Base-by-base conservation (phyloP, 1,139 yeast species). In the Suhomyces terraborum region DNA sequence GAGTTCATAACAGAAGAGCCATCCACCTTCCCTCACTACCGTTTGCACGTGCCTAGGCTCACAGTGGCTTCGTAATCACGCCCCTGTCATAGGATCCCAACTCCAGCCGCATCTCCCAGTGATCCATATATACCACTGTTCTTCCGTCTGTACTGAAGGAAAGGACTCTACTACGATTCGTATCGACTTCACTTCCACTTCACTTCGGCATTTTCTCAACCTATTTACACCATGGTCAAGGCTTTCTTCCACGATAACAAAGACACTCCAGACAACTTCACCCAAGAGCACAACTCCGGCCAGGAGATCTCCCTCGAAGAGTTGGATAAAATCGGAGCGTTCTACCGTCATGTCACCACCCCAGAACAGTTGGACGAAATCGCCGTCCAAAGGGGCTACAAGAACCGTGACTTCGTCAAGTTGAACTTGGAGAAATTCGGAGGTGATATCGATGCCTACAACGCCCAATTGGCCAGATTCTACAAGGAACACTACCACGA, bases 401-500 rank as follows among this genome's bases (percentile, higher is more conserved):
- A 80, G 60, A 89, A 89, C 64, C 68, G 95, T 47, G 98, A 93
- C 62, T 73, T 69, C 38, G 79, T 93, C 22, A 67, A 67, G 35
- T 74, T 93, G 42, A 77, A 80, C 24, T 76, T 80, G 32, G 78
- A 66, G 7, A 72, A 84, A 0, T 80, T 89, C 57, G 82, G 84
- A 6, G 81, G 84, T 34, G 82, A 82, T 39, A 73, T 77, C 28
- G 64, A 59, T 3, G 82, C 79, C 0, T 79, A 85, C 55, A 74
- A 80, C 49, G 70, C 69, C 44, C 88, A 88, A 62, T 75, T 91
- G 66, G 69, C 76, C 47, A 75, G 66, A 41, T 91, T 91, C 63
- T 88, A 84, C 67, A 73, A 79, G 36, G 98, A 93, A 61, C 98
- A 93, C 63, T 73, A 88, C 50, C 98, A 93, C 61, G 98, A 93